Evolutionary conservation across 495 filamentous ascomycete species (phyloP).

Genomic region (Collariella sp.): DNA sequence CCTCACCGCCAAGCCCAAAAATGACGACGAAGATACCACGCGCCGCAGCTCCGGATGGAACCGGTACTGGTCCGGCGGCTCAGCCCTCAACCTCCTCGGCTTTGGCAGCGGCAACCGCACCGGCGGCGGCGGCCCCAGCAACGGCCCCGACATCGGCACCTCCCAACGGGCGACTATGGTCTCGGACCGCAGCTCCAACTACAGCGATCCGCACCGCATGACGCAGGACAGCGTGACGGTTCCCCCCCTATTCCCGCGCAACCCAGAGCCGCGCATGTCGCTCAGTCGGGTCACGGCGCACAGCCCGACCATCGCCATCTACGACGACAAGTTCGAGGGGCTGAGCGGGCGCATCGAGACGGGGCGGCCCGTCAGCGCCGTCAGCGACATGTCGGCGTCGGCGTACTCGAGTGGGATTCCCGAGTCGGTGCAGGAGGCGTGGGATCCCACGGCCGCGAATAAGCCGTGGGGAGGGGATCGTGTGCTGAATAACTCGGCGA

Average conservation of each 20-base stretch:
- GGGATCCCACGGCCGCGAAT: constrained; percentile 38
- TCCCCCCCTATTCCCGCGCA: constrained; percentile 38
- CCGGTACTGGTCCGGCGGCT: constrained; percentile 52
- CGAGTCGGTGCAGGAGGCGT: constrained; percentile 43
- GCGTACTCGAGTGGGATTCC: constrained; percentile 53
- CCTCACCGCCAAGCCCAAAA: constrained; percentile 12
- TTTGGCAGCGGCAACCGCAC: constrained; percentile 29
- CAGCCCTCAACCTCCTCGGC: constrained; percentile 43
- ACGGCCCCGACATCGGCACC: constrained; percentile 7
- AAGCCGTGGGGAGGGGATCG: constrained; percentile 41
- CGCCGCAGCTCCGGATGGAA: constrained; percentile 54
- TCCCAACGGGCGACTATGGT: constrained; percentile 37
- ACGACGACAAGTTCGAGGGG: constrained; percentile 44
- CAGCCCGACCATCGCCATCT: constrained; percentile 58
- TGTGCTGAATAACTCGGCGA: constrained; percentile 56
- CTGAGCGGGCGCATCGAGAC: constrained; percentile 55
- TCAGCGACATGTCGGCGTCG: constrained; percentile 41
- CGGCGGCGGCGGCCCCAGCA: constrained; percentile 9
- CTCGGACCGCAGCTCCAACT: constrained; percentile 44
- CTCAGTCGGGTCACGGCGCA: constrained; percentile 52
- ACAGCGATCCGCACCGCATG: constrained; percentile 43
- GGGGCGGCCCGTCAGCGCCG: constrained; percentile 41
- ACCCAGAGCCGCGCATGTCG: constrained; percentile 41
- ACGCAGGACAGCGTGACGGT: constrained; percentile 48
- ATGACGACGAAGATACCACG: constrained; percentile 22